Conservation (phyloP, 179 eudicot genomes). For the Sideroxylon spinosum region DNA sequence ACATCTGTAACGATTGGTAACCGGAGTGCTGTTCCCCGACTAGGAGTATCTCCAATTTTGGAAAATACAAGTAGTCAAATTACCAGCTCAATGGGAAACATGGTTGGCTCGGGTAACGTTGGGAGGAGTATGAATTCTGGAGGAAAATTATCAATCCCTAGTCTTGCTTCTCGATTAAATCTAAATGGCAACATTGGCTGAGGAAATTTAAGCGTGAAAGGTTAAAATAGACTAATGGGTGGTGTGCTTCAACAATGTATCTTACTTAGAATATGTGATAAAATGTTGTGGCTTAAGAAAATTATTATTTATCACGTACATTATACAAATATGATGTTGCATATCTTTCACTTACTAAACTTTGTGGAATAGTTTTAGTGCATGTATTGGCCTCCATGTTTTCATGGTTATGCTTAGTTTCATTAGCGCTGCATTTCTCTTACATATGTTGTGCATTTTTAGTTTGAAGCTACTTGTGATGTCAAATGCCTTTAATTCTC, state of each 20-base stretch:
- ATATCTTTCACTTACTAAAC: not conserved
- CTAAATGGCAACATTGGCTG: slow-evolving; percentile 71
- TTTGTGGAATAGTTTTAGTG: not conserved
- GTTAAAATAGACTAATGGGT: slow-evolving; percentile 71
- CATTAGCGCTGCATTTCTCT: not conserved
- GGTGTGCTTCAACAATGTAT: slow-evolving; percentile 95
- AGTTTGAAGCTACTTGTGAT: not conserved
- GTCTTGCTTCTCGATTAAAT: slow-evolving; percentile 80
- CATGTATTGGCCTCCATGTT: not conserved
- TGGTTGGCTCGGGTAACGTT: slow-evolving; percentile 72
- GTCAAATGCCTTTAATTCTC: not conserved
- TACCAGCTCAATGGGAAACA: slow-evolving; percentile 74
- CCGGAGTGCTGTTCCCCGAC: slow-evolving; percentile 68
- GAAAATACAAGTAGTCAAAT: slow-evolving; percentile 83
- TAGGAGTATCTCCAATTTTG: slow-evolving; percentile 71
- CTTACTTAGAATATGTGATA: slow-evolving; percentile 4
- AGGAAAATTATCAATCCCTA: slow-evolving; percentile 78
- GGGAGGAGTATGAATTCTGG: slow-evolving; percentile 78
- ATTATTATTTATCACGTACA: not conserved
- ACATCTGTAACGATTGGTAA: slow-evolving; percentile 81
- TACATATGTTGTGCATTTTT: too few relatives aligned
- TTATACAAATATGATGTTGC: not conserved
- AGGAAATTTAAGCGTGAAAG: slow-evolving; percentile 72
- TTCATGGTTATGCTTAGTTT: not conserved
- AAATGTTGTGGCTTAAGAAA: not conserved